These are phyloP conservation scores for Chaetoceros tenuissimus DNA, from an alignment of 108 stramenopile species.

Conservation along the genomic window DNA sequence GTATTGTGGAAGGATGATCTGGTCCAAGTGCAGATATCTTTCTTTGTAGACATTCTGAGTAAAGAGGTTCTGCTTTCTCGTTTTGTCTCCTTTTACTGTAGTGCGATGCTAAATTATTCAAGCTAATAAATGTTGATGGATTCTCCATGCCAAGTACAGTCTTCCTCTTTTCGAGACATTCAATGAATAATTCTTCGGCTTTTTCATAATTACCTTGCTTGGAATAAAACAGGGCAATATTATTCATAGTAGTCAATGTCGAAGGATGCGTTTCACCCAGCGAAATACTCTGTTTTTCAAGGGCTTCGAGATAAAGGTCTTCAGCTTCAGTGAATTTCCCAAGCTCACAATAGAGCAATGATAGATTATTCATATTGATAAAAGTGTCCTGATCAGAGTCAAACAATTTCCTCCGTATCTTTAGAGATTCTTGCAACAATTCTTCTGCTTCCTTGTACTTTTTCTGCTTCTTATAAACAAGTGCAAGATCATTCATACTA, in stretches of 20 bases:
- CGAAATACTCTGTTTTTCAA: neutral
- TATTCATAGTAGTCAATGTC: neutral
- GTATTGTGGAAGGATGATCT: neutral
- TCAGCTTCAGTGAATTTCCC: neutral
- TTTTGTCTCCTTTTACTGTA: neutral
- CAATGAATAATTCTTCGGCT: neutral
- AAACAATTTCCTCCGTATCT: neutral
- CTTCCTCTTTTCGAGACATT: neutral
- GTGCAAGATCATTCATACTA: neutral
- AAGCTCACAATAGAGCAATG: neutral
- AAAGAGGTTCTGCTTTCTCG: neutral
- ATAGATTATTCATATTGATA: neutral
- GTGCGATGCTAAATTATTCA: neutral
- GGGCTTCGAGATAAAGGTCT: neutral
- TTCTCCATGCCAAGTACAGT: neutral
- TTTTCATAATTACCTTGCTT: neutral
- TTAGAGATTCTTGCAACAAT: neutral
- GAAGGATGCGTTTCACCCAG: neutral
- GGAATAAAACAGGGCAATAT: neutral
- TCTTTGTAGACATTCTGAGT: neutral
- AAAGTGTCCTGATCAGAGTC: neutral
- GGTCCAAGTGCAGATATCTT: neutral
- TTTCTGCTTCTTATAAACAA: neutral
- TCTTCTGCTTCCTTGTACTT: neutral
- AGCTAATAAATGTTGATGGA: neutral